Conservation (phyloP, 1,284 basidiomycete genomes). For the Ceratobasidium sp. region DNA sequence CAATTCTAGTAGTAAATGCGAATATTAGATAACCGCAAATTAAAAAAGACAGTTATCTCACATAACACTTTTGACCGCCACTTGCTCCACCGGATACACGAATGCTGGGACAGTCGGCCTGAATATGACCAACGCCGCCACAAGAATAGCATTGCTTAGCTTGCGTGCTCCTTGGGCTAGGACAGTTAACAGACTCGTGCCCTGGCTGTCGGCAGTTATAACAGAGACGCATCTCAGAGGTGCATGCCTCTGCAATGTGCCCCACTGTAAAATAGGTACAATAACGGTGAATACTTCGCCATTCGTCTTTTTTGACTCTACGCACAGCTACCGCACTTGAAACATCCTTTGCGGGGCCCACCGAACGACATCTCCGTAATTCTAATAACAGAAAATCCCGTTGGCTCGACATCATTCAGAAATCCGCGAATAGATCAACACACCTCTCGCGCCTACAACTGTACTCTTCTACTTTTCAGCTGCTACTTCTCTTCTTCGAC, state of each 20-base stretch:
- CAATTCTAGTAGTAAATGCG: constrained; percentile 67
- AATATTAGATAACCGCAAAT: not conserved
- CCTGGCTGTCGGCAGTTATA: constrained; percentile 93
- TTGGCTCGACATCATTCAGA: not conserved
- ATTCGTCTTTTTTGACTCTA: constrained; percentile 13
- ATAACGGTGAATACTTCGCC: constrained; percentile 48
- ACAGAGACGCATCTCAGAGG: constrained; percentile 87
- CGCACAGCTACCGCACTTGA: constrained; percentile 65
- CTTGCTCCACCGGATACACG: constrained; percentile 58
- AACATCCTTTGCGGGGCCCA: constrained; percentile 73
- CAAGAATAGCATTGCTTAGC: constrained; percentile 87
- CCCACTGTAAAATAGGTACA: constrained; percentile 69
- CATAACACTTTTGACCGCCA: constrained; percentile 85
- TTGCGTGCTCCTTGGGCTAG: constrained; percentile 78
- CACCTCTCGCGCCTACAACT: constrained; percentile 20
- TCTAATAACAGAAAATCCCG: not conserved
- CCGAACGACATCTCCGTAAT: constrained; percentile 35
- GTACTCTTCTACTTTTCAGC: constrained; percentile 19
- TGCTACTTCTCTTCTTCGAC: constrained; percentile 37
- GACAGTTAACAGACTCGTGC: constrained; percentile 89
- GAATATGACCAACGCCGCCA: constrained; percentile 80
- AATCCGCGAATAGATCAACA: not conserved
- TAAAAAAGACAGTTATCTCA: constrained; percentile 61
- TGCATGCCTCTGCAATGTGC: constrained; percentile 90
- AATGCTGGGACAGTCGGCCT: constrained; percentile 83